Evolutionary conservation across 176 grass and related monocot species (phyloP).

Genomic region (Ensete glaucum): DNA sequence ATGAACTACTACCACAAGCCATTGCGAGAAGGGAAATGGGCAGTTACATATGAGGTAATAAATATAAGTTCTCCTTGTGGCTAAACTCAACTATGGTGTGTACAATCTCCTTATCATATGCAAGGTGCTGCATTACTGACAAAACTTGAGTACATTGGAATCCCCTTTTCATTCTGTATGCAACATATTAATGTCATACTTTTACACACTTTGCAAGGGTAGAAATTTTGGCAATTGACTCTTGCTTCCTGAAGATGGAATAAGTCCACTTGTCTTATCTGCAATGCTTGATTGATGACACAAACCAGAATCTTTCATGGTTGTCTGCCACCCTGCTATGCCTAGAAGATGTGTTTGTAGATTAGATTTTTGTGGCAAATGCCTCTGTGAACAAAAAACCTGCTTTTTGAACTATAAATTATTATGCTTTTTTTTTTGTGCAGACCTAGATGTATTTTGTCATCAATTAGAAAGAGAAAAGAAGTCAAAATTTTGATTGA

Average conservation of each 20-base stretch:
- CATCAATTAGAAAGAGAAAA: neutral
- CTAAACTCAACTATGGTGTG: neutral
- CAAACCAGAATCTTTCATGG: neutral
- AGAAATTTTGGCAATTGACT: neutral
- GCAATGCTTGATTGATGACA: neutral
- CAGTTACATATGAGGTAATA: slow-evolving; percentile 87
- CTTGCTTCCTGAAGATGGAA: neutral
- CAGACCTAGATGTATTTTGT: neutral
- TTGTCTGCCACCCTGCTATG: neutral
- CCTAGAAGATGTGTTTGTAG: neutral
- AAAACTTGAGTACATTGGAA: neutral
- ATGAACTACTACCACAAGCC: slow-evolving; percentile 97
- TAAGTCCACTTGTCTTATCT: neutral
- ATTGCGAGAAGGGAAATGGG: slow-evolving; percentile 88
- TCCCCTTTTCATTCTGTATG: neutral
- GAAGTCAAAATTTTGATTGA: too few species aligned
- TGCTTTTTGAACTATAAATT: too few species aligned
- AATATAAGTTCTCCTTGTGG: slow-evolving; percentile 8
- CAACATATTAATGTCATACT: neutral
- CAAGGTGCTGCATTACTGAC: neutral
- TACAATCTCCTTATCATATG: neutral
- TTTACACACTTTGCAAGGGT: neutral
- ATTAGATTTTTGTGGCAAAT: neutral
- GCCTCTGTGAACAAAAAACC: neutral
- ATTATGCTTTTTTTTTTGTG: neutral